These are phyloP conservation scores for Coriaria nepalensis DNA, from an alignment of 306 rosid species.

Conservation along the genomic window DNA sequence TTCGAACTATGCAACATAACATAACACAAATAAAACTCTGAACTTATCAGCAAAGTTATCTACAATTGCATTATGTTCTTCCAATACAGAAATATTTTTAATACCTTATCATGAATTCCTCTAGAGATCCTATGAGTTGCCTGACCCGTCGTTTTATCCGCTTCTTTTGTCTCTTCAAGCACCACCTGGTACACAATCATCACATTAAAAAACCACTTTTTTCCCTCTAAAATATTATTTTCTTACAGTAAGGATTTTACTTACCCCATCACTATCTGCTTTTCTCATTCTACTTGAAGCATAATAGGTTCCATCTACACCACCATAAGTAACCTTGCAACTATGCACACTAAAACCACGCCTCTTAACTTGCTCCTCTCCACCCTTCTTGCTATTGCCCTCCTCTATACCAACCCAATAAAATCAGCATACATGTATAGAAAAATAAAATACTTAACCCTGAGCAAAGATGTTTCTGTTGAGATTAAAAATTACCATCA, in stretches of 20 bases:
- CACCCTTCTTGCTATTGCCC: slow-evolving; percentile 20
- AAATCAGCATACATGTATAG: slow-evolving; percentile 7
- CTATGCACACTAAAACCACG: slow-evolving; percentile 27
- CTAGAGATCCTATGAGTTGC: slow-evolving; percentile 66
- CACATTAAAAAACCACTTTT: slow-evolving; percentile 7
- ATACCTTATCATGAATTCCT: slow-evolving; percentile 81
- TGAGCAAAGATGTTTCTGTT: background rate
- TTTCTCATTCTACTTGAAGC: slow-evolving; percentile 51
- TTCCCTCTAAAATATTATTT: background rate
- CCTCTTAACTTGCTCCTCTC: slow-evolving; percentile 17
- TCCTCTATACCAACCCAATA: slow-evolving; percentile 15
- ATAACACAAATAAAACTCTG: too few relatives aligned
- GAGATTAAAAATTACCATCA: slow-evolving; percentile 29
- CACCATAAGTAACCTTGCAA: slow-evolving; percentile 71
- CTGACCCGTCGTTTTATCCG: slow-evolving; percentile 56
- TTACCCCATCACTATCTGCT: slow-evolving; percentile 57
- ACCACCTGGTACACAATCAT: slow-evolving; percentile 27
- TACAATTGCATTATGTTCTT: background rate
- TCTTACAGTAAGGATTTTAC: slow-evolving; percentile 8
- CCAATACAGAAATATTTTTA: background rate
- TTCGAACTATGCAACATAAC: too few relatives aligned
- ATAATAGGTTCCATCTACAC: slow-evolving; percentile 76
- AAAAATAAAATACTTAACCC: background rate
- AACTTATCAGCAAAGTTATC: too few relatives aligned
- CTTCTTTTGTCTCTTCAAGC: slow-evolving; percentile 80